Conservation (phyloP, 2,329 filamentous ascomycete genomes). For the Teratosphaeria nubilosa region DNA sequence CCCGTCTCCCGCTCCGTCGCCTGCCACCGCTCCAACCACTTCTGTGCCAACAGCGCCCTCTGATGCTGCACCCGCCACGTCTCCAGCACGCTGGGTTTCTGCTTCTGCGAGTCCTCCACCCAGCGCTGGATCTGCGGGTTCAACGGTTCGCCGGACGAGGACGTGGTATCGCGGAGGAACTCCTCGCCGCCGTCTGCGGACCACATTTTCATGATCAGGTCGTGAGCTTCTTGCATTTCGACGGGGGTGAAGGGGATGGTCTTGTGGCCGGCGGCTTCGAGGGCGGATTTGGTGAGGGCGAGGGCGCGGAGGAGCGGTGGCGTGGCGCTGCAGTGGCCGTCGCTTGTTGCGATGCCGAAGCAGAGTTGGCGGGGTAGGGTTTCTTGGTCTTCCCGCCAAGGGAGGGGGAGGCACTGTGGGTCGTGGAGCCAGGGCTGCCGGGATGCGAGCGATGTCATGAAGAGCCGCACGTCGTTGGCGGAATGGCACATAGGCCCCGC, state of each 20-base stretch:
- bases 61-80: conserved; percentile 9
- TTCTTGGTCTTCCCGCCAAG: neutral
- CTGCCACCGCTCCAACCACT: conserved; percentile 9
- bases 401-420: neutral
- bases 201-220: conserved; percentile 7
- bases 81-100: conserved; percentile 5
- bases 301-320: neutral
- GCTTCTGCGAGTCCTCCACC: conserved; percentile 7
- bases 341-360: neutral
- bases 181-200: conserved; percentile 9
- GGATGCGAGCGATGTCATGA: neutral
- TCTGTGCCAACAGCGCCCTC: conserved; percentile 4
- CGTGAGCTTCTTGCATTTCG: conserved; percentile 6
- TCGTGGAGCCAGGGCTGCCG: neutral
- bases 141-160: conserved; percentile 7
- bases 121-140: neutral
- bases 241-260: conserved; percentile 7
- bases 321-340: neutral
- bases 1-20: conserved; percentile 2
- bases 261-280: conserved; percentile 7
- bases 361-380: neutral
- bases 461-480: neutral
- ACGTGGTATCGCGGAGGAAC: conserved; percentile 6
- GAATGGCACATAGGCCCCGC: neutral
- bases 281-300: neutral